A percentile compares a stretch with the other conserved stretches of the same genome.
These are phyloP conservation scores for Populus trichocarpa DNA, from an alignment of 441 rosid genomes.

Conservation along the genomic window DNA sequence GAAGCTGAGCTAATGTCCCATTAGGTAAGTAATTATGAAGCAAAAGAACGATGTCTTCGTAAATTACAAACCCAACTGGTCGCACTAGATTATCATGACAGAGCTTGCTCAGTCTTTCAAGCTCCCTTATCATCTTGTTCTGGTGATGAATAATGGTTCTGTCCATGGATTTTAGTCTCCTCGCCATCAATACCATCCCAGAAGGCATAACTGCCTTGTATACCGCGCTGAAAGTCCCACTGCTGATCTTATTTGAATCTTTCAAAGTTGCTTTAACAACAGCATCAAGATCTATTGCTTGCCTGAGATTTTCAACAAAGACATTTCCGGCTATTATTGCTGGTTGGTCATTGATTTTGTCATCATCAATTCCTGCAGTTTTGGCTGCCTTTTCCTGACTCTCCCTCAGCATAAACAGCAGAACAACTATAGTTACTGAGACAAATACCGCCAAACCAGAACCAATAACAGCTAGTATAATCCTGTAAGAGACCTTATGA, in stretches of 20 bases:
- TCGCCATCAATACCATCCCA: constrained; percentile 69
- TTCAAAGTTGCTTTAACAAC: constrained; percentile 74
- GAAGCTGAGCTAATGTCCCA: constrained; percentile 76
- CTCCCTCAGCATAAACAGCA: constrained; percentile 94
- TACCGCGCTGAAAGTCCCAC: constrained; percentile 80
- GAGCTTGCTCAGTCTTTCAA: constrained; percentile 87
- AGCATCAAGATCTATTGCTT: constrained; percentile 85
- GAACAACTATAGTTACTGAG: constrained; percentile 73
- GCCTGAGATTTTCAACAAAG: constrained; percentile 81
- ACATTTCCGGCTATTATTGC: constrained; percentile 70
- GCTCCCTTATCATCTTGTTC: constrained; percentile 92
- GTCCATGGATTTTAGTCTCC: constrained; percentile 83
- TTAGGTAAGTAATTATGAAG: constrained; percentile 75
- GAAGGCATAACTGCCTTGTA: constrained; percentile 94
- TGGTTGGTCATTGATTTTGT: constrained; percentile 45
- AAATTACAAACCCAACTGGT: constrained; percentile 82
- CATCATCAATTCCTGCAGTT: constrained; percentile 42
- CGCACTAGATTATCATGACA: constrained; percentile 74
- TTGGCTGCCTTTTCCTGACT: constrained; percentile 79
- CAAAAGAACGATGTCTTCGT: constrained; percentile 88
- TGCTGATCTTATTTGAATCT: constrained; percentile 73
- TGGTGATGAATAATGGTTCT: constrained; percentile 79
- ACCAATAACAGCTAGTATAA: constrained; percentile 79
- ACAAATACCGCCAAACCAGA: constrained; percentile 84
- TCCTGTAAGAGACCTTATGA: constrained; percentile 82